Evolutionary conservation across 495 filamentous ascomycete species (phyloP), one percentile per base, ranked within the genome.

Genomic region (Penicillium macrosclerotiorum): DNA sequence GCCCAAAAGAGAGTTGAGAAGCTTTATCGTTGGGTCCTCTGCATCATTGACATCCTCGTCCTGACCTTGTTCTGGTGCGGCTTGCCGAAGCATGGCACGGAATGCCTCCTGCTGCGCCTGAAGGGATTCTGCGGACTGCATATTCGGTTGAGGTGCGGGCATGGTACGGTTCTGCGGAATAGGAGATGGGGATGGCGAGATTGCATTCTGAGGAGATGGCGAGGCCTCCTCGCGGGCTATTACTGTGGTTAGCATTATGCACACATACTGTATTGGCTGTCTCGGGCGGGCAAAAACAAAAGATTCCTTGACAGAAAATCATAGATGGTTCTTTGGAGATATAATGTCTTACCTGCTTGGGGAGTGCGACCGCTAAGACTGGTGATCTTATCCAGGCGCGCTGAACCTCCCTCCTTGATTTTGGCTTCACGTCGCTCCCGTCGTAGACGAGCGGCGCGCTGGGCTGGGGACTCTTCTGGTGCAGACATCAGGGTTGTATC

Each of bases 401-500:
- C 77, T 25, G 82, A 80, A 27, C 89, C 93, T 38, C 85, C 87
- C 44, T 85, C 87, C 54, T 80, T 84, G 67, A 96, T 85, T 71
- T 95, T 96, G 22, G 90, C 89, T 67, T 95, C 88, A 17, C 90
- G 82, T 27, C 89, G 83, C 64, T 95, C 90, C 51, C 93, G 90
- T 51, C 92, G 89, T 27, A 90, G 75, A 14, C 90, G 86, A 19
- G 88, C 86, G 62, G 92, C 84, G 51, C 86, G 63, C 50, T 84
- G 81, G 24, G 75, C 76, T 14, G 79, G 71, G 1, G 79, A 79
- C 56, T 81, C 78, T 20, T 76, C 74, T 29, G 67, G 38, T 11
- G 68, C 60, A 19, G 64, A 70, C 67, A 71, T 73, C 2, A 13
- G 2, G 17, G 16, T 12, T 5, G 26, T 20, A 24, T 45, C 8